Evolutionary conservation across 352 stramenopile genomes (phyloP).

Genomic region (Phytophthora cactorum): DNA sequence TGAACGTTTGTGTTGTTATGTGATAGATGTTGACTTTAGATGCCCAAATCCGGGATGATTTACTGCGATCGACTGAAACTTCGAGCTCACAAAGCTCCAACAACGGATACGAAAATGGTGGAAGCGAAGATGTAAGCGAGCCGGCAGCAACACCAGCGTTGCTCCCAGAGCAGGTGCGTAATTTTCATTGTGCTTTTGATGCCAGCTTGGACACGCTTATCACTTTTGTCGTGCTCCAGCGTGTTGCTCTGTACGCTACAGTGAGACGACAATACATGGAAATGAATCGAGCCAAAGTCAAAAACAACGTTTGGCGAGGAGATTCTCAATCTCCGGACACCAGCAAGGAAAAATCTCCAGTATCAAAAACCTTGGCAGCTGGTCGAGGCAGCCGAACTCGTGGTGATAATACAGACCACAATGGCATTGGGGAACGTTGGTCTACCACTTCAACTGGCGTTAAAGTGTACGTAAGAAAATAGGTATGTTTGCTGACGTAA

Average conservation of each 20-base stretch:
- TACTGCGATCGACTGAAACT: conserved; percentile 40
- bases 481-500: background rate
- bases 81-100: background rate
- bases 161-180: conserved; percentile 26
- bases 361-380: conserved; percentile 18
- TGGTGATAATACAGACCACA: background rate
- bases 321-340: background rate
- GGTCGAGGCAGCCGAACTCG: conserved; percentile 17
- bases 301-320: conserved; percentile 17
- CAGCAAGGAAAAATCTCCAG: conserved; percentile 8
- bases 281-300: conserved; percentile 39
- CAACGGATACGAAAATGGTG: background rate
- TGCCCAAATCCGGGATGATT: conserved; percentile 42
- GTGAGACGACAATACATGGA: conserved; percentile 73
- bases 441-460: conserved; percentile 2
- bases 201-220: conserved; percentile 1
- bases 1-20: background rate
- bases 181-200: background rate
- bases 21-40: conserved; percentile 41
- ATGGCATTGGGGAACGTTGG: background rate
- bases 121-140: conserved; percentile 3
- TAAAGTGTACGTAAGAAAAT: conserved; percentile 20
- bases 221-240: conserved; percentile 31
- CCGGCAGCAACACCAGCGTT: conserved; percentile 18
- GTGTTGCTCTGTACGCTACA: conserved; percentile 50